A percentile compares a stretch with the other conserved stretches of the same genome.
Evolutionary conservation across 148 eudicot species (phyloP).

Genomic region (Selenicereus undatus): DNA sequence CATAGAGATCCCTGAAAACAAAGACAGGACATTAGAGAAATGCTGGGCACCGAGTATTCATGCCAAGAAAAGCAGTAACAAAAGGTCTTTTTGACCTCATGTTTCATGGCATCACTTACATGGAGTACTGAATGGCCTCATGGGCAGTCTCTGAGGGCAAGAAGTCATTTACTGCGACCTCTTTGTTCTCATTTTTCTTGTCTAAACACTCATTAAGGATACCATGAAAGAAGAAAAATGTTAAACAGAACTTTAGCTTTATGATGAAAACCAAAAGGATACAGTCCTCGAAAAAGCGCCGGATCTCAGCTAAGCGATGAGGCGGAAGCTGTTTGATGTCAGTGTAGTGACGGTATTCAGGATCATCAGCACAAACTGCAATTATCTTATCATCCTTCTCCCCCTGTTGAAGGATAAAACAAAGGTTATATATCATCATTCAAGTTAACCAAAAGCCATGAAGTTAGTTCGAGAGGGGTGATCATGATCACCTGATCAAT

Average conservation of each 20-base stretch:
- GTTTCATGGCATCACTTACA: slow-evolving; percentile 7
- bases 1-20: slow-evolving; percentile 56
- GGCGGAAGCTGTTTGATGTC: slow-evolving; percentile 74
- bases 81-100: neutral
- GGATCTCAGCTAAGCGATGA: slow-evolving; percentile 77
- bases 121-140: slow-evolving; percentile 30
- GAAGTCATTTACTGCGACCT: slow-evolving; percentile 32
- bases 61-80: neutral
- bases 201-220: slow-evolving; percentile 20
- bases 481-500: slow-evolving; percentile 68
- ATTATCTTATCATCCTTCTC: slow-evolving; percentile 88
- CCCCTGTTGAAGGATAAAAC: slow-evolving; percentile 40
- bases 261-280: slow-evolving; percentile 34
- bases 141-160: slow-evolving; percentile 23
- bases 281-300: slow-evolving; percentile 89
- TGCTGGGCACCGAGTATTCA: neutral
- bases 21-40: neutral
- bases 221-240: neutral
- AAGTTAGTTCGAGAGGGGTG: neutral
- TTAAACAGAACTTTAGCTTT: neutral
- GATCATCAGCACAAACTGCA: slow-evolving; percentile 91
- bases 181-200: slow-evolving; percentile 36
- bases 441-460: neutral
- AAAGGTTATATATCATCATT: neutral
- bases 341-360: slow-evolving; percentile 69